A percentile compares a stretch with the other conserved stretches of the same genome.
These are phyloP conservation scores for Excoecaria cochinchinensis DNA, from an alignment of 345 rosid genomes.

Conservation along the genomic window DNA sequence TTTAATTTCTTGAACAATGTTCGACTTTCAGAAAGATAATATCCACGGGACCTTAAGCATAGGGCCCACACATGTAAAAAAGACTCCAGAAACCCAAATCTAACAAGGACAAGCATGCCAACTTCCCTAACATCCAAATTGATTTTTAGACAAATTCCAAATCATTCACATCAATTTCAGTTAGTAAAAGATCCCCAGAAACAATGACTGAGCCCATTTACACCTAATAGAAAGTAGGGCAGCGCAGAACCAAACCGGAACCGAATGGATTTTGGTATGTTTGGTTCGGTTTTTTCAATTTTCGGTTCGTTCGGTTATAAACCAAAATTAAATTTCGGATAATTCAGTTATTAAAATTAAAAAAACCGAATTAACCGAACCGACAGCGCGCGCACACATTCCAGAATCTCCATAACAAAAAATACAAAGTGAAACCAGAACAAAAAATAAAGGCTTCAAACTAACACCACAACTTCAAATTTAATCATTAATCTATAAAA, in stretches of 20 bases:
- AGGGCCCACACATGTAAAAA: not conserved
- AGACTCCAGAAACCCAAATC: not conserved
- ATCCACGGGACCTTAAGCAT: not conserved
- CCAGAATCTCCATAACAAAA: no score
- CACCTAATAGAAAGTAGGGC: not conserved
- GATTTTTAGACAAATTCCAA: not conserved
- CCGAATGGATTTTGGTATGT: no score
- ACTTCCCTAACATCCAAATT: not conserved
- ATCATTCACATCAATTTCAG: not conserved
- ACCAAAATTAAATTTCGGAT: no score
- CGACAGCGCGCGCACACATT: no score
- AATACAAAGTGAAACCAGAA: conserved; percentile 3
- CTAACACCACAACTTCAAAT: conserved; percentile 5
- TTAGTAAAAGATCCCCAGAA: not conserved
- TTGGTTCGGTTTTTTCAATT: no score
- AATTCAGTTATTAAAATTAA: no score
- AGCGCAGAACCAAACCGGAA: no score
- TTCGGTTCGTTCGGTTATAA: no score
- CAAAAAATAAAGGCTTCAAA: conserved; percentile 9
- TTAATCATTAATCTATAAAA: conserved; percentile 29
- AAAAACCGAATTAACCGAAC: no score
- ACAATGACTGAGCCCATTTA: not conserved
- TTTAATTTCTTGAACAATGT: not conserved
- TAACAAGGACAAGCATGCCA: not conserved
- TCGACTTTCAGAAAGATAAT: not conserved